phyloP scores from a whole-genome alignment of 805 yeast species.

The Candida ipomoeae region DNA sequence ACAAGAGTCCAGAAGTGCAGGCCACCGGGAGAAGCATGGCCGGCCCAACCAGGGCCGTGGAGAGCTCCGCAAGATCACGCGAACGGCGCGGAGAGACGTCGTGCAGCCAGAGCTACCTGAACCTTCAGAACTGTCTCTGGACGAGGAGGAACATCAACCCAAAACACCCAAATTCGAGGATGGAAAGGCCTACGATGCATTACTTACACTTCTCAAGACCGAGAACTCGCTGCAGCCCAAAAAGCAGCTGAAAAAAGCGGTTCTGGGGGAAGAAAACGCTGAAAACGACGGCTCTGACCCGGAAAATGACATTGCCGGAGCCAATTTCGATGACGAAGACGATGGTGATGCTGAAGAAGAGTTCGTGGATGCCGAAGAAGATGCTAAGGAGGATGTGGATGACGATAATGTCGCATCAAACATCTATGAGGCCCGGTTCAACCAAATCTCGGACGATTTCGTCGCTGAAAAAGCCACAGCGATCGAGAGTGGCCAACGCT shows the following conservation, averaged over 20 bases:
- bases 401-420: constrained; percentile 39
- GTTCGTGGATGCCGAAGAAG: constrained; percentile 8
- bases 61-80: constrained; percentile 55
- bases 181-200: constrained; percentile 60
- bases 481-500: constrained; percentile 19
- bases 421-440: constrained; percentile 77
- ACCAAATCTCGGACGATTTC: constrained; percentile 40
- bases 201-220: constrained; percentile 52
- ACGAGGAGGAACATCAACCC: constrained; percentile 13
- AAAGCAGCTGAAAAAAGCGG: constrained; percentile 12
- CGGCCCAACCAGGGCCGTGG: constrained; percentile 51
- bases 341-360: constrained; percentile 11
- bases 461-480: constrained; percentile 26
- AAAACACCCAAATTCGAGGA: constrained; percentile 17
- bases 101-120: constrained; percentile 14
- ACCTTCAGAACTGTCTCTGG: constrained; percentile 13
- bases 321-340: constrained; percentile 21
- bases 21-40: background rate
- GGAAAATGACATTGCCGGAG: constrained; percentile 25
- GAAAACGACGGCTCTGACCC: constrained; percentile 9
- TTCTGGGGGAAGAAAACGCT: constrained; percentile 2
- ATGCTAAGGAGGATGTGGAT: background rate
- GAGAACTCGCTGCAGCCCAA: constrained; percentile 34
- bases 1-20: background rate
- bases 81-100: constrained; percentile 44